Evolutionary conservation across 1,284 basidiomycete species (phyloP), one percentile per base, ranked within the genome.

Genomic region (Ceratobasidium sp.): DNA sequence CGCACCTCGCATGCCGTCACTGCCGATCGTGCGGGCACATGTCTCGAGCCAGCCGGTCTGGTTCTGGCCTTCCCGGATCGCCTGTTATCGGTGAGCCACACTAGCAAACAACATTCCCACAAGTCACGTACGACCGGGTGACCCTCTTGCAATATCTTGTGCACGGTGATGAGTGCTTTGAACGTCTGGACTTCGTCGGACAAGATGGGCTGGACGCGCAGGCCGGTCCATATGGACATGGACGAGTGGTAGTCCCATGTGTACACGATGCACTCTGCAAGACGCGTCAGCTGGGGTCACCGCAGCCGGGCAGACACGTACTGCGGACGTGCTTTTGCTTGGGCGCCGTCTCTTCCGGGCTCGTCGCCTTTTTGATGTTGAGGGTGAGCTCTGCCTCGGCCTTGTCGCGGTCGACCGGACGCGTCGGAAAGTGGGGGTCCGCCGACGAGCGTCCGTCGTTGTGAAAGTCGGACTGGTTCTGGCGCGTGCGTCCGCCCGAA

Each of bases 221-320:
- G 85, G 30, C 94, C 94, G 77, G 93, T 95, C 96, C 96, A 98
- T 79, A 98, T 96, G 6, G 95, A 96, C 77, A 94, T 89, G 45
- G 95, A 97, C n/a, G 93, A 92, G 79, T 97, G 95, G 79, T 97
- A 97, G 81, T 98, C 96, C 96, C 96, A 97, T 16, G 96, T 97
- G 81, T 96, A 98, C 39, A 98, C 93, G 79, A 98, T 97, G 77
- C 92, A 94, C 84, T 97, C 96, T 97, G 80, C 43, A 46, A 36
- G 46, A 72, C 39, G 52, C 69, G 46, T 52, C 9, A 39, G 36
- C 55, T 21, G 28, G 18, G 50, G 9, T 36, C 57, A 60, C 41
- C 64, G 23, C 1, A 18, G 10, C 18, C 36, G 57, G 9, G 57
- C 26, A 30, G 57, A 28, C 32, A 87, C 93, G 80, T 80, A 97